Conservation (phyloP, 768 basidiomycete genomes). For the Suillus sp. region DNA sequence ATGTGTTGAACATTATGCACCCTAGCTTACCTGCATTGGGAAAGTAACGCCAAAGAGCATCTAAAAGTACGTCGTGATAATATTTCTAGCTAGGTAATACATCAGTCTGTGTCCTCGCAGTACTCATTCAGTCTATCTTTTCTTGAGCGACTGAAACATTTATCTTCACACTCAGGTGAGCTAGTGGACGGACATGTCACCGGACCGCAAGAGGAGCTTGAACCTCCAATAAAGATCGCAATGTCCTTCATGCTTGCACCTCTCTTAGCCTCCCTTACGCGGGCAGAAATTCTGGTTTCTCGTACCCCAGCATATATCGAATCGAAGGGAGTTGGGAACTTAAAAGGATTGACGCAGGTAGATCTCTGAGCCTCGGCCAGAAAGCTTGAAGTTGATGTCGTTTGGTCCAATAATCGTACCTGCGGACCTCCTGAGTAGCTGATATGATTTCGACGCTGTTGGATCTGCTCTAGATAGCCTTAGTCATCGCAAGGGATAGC, state of each 20-base stretch:
- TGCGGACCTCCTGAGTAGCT: not conserved
- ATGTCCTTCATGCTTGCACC: constrained; percentile 65
- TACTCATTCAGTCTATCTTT: not conserved
- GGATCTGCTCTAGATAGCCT: constrained; percentile 36
- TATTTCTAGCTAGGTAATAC: not conserved
- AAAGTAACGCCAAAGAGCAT: not conserved
- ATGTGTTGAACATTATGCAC: not conserved
- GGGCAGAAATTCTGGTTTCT: constrained; percentile 11
- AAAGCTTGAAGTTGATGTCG: constrained; percentile 51
- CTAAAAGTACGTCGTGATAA: not conserved
- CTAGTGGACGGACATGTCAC: constrained; percentile 40
- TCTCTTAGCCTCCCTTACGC: constrained; percentile 67
- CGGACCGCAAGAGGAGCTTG: constrained; percentile 64
- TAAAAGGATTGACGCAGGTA: constrained; percentile 61
- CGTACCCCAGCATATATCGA: constrained; percentile 41
- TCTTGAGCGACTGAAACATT: not conserved
- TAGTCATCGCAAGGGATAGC: constrained; percentile 39
- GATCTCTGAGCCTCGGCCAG: constrained; percentile 49
- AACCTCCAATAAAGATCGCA: constrained; percentile 67
- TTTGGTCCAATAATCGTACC: constrained; percentile 54
- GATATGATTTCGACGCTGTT: constrained; percentile 50
- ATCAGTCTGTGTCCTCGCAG: not conserved
- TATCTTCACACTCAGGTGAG: not conserved
- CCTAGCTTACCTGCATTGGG: not conserved
- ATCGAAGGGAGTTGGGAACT: constrained; percentile 64